Base-by-base conservation (phyloP, 1,139 yeast species). In the Geotrichum reessii region DNA sequence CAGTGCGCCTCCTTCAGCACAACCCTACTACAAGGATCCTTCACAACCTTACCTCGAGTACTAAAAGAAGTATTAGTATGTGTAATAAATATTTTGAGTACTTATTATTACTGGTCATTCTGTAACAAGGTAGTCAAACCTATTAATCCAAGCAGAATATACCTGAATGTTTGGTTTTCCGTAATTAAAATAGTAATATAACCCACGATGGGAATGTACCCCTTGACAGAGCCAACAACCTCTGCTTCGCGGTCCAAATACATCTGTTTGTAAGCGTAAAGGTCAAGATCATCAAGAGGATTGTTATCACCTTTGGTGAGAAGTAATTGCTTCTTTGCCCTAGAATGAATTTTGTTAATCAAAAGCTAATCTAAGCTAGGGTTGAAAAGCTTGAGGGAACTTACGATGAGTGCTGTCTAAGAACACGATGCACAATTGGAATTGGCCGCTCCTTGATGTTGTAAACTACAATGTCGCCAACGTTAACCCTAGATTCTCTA, bases 381-480 rank as follows among this genome's bases (percentile, higher is more conserved):
- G 69, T 69, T 37, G 55, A 62, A 31, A 11, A 47, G 6, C n/a
- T 37, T 14, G 19, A 37, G 44, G 21, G 11, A 9, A 62, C 70
- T 57, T 65, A 67, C 64, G 73, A 69, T 9, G 71, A 67, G 70
- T 89, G 96, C 66, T 90, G 93, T 67, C 97, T 81, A 69, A 95
- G 73, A 0, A 95, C 97, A 64, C 99, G 81, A 70, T 93, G 99
- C 25, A 93, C 99, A 69, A 93, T 93, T 21, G 99, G 99, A 52
- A 93, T 92, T 46, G 83, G 78, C 68, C 89, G 85, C 2, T 86
- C 89, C 57, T 81, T 80, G 31, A 92, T 82, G 67, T 93, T 93
- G 71, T 95, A 93, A n/a, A 93, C 99, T 12, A 93, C 98, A 27
- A 93, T 80, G 69, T 93, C 99, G n/a, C 99, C 99, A 1, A 92